Conservation (phyloP, 768 basidiomycete species). For the Xerocomus brunneocitrinus region DNA sequence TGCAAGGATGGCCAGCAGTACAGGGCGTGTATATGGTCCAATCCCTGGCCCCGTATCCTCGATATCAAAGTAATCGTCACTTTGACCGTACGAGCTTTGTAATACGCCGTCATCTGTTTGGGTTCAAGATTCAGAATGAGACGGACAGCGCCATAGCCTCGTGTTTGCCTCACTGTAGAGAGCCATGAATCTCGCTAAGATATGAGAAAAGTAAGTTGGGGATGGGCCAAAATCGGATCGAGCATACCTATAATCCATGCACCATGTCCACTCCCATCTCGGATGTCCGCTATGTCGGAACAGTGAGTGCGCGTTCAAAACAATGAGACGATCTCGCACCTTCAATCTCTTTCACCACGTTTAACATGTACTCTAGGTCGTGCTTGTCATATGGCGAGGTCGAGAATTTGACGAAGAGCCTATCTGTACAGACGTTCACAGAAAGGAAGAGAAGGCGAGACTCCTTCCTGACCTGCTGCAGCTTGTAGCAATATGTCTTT, state of each 20-base stretch:
- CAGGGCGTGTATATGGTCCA: conserved; percentile 18
- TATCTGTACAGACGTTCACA: conserved; percentile 12
- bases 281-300: conserved; percentile 5
- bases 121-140: not conserved
- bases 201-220: conserved; percentile 1
- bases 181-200: conserved; percentile 27
- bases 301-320: not conserved
- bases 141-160: not conserved
- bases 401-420: conserved; percentile 30
- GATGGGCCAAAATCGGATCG: not conserved
- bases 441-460: not conserved
- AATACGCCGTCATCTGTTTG: conserved; percentile 24
- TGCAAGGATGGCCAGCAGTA: conserved; percentile 16
- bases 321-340: conserved; percentile 3
- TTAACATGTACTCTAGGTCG: conserved; percentile 24
- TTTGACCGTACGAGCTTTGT: conserved; percentile 28
- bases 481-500: conserved; percentile 25
- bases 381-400: conserved; percentile 26
- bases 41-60: conserved; percentile 11
- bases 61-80: conserved; percentile 31
- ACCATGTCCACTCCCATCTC: conserved; percentile 6
- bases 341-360: conserved; percentile 27
- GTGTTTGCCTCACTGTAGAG: conserved; percentile 23
- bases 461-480: conserved; percentile 22
- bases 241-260: conserved; percentile 27